These are phyloP conservation scores for Zhuliangozyma blackwelliae DNA, from an alignment of 1,139 yeast genomes.

Conservation along the genomic window DNA sequence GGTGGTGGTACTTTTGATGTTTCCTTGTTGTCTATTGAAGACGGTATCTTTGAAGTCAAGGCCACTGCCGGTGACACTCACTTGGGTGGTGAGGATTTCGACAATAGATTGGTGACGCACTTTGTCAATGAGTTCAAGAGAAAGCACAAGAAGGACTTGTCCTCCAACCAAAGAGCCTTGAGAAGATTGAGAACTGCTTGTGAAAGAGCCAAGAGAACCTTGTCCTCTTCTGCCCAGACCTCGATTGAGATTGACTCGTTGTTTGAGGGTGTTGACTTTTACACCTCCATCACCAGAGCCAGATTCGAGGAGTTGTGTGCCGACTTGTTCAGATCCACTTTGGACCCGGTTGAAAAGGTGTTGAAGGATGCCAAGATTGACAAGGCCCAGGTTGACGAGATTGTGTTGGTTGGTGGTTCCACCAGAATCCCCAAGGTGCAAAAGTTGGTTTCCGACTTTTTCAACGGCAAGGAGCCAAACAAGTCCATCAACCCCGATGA, in stretches of 20 bases:
- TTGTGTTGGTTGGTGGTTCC: constrained; percentile 98
- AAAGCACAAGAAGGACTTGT: constrained; percentile 91
- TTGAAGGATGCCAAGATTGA: constrained; percentile 90
- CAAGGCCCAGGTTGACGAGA: constrained; percentile 87
- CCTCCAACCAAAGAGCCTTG: constrained; percentile 89
- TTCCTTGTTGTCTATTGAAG: constrained; percentile 83
- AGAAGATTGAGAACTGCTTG: constrained; percentile 98
- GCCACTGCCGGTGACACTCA: constrained; percentile 99
- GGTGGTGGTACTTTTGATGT: constrained; percentile 54
- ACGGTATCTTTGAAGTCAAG: constrained; percentile 96
- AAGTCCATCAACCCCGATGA: constrained; percentile 98
- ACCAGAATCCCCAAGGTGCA: constrained; percentile 99
- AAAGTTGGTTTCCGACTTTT: constrained; percentile 94
- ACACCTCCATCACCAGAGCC: constrained; percentile 95
- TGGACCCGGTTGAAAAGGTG: constrained; percentile 97
- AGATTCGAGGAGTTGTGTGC: constrained; percentile 97
- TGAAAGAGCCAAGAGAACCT: constrained; percentile 98
- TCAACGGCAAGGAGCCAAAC: constrained; percentile 94
- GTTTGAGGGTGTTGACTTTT: constrained; percentile 94
- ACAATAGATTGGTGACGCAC: constrained; percentile 58
- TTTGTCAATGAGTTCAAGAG: constrained; percentile 93
- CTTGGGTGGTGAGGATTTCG: constrained; percentile 87
- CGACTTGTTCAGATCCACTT: constrained; percentile 93
- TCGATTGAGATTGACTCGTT: constrained; percentile 95
- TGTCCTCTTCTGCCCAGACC: constrained; percentile 93